Base-by-base conservation (phyloP, 179 eudicot species). In the Nepenthes alata region DNA sequence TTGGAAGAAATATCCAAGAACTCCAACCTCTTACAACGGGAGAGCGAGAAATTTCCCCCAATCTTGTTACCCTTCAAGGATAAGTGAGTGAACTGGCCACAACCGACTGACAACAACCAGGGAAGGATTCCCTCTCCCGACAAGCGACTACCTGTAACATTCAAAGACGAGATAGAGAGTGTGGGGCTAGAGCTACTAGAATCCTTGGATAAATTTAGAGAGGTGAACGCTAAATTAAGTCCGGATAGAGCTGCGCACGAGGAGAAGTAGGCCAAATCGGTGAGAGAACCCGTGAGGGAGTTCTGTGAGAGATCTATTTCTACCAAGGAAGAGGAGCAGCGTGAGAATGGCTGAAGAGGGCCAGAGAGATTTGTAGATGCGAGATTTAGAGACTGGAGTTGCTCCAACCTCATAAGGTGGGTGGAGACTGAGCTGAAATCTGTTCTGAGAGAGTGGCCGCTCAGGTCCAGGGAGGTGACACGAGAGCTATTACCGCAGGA, bases 171-270 rank as follows among this genome's bases (percentile, higher is more conserved):
- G 1, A 84, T 51, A 0, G 52, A 35, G n/a, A 81, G 39, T 14
- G 58, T 70, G 12, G 74, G 49, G 6, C 45, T 64, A 1, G 72
- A 54, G 39, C 74, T 73, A 11, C 38, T 67, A 2, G 74, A 57
- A 53, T 14, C 53, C 15, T 59, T 71, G n/a, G 58, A 37, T 45
- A 78, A 77, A 15, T 75, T 88, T 63, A 91, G 53, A 3, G 53
- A 77, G 60, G 89, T 93, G 36, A 47, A 69, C 2, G 96, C 86
- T 6, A 93, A 74, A 53, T 93, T 89, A 11, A 93, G 75, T 4
- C 65, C 66, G 13, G 67, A 69, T 14, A 90, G 63, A 6, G 66
- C 55, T 5, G 81, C 60, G 69, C 98, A 89, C 0, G 76, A 47
- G 0, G 70, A 59, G 1, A 93, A 82, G 55, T 39, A 45, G 9